A percentile compares a stretch with the other conserved stretches of the same genome.
Evolutionary conservation across 2,329 filamentous ascomycete genomes (phyloP).

Genomic region (Botrytis byssoidea): DNA sequence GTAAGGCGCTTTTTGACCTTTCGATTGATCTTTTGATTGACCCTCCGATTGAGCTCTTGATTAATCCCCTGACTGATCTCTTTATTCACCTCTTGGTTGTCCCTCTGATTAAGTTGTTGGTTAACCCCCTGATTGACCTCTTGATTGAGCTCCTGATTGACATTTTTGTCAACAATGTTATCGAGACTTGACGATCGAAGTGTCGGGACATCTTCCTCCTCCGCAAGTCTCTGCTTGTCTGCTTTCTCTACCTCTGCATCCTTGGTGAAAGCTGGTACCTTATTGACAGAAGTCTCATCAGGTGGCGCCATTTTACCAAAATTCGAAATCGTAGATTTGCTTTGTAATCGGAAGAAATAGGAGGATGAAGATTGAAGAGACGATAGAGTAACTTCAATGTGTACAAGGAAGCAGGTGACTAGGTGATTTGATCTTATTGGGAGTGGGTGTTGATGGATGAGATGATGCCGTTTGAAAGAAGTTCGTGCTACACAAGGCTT

Average conservation of each 20-base stretch:
- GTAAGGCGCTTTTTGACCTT: neutral
- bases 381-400: neutral
- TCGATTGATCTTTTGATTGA: no score
- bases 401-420: neutral
- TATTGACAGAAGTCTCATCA: neutral
- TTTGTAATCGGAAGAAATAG: neutral
- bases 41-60: no score
- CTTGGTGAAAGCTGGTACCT: neutral
- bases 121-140: neutral
- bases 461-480: neutral
- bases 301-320: neutral
- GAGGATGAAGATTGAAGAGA: neutral
- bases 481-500: neutral
- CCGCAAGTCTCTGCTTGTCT: neutral
- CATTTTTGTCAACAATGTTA: neutral
- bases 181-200: neutral
- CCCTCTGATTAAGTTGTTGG: no score
- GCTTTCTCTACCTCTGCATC: neutral
- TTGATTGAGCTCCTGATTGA: no score
- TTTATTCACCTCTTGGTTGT: no score
- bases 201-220: neutral
- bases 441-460: no score
- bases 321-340: neutral
- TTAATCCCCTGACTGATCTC: neutral
- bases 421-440: neutral